These are phyloP conservation scores for Cruciata laevipes DNA, from an alignment of 257 asterid genomes.

Conservation along the genomic window DNA sequence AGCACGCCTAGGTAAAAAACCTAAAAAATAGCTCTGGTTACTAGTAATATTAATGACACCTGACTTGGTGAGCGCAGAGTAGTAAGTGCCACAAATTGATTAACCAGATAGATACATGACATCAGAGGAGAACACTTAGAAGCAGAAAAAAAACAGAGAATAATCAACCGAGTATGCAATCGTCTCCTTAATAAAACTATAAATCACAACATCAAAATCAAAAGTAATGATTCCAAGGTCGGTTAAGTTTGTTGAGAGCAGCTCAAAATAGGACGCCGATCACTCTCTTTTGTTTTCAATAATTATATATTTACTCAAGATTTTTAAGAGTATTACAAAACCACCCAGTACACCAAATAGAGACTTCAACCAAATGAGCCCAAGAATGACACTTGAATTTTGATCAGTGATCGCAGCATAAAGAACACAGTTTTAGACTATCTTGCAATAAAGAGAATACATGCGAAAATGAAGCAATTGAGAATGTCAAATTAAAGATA, in stretches of 20 bases:
- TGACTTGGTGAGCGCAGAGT: neutral
- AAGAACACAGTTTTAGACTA: neutral
- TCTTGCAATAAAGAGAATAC: neutral
- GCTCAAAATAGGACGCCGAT: neutral
- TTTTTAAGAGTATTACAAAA: neutral
- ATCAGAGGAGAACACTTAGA: neutral
- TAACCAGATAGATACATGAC: neutral
- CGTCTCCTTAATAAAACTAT: neutral
- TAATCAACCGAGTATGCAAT: neutral
- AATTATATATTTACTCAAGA: neutral
- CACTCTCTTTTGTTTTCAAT: neutral
- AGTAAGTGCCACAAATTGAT: neutral
- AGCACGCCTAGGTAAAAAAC: neutral
- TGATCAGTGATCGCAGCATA: neutral
- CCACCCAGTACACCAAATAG: neutral
- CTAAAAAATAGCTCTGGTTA: neutral
- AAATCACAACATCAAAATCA: neutral
- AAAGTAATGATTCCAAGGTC: conserved; percentile 4
- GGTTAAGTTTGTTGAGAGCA: neutral
- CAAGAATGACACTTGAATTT: neutral
- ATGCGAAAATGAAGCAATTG: neutral
- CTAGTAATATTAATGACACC: neutral
- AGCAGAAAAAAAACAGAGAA: neutral
- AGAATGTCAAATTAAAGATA: neutral
- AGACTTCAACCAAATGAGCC: neutral